A percentile compares a stretch with the other conserved stretches of the same genome.
Evolutionary conservation across 257 asterid genomes (phyloP).

Genomic region (Parsonsia alboflavescens): DNA sequence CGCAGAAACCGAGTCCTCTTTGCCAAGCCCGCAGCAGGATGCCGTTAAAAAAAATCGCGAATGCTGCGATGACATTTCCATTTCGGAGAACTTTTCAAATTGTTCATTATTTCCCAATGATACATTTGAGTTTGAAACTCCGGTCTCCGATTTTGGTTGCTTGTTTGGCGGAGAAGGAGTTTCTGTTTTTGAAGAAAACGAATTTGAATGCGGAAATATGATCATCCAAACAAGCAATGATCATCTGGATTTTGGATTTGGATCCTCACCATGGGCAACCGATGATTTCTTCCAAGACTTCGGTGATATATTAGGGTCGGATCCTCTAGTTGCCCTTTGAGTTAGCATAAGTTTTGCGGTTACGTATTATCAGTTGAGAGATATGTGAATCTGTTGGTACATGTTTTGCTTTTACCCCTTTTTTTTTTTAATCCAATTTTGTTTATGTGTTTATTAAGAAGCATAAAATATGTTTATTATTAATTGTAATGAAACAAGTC

Average conservation of each 20-base stretch:
- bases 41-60: slow-evolving; percentile 23
- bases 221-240: not conserved
- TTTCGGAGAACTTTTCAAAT: slow-evolving; percentile 30
- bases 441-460: slow-evolving; percentile 9
- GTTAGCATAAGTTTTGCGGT: slow-evolving; percentile 2
- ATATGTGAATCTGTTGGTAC: slow-evolving; percentile 9
- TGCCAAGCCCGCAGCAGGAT: slow-evolving; percentile 21
- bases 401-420: not conserved
- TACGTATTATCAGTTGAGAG: not conserved
- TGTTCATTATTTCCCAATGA: slow-evolving; percentile 35
- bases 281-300: slow-evolving; percentile 70
- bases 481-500: slow-evolving; percentile 4
- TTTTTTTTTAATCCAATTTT: slow-evolving; percentile 17
- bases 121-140: slow-evolving; percentile 43
- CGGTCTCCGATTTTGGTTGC: slow-evolving; percentile 33
- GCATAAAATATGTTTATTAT: not conserved
- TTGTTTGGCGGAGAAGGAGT: slow-evolving; percentile 45
- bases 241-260: slow-evolving; percentile 43
- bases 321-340: slow-evolving; percentile 59
- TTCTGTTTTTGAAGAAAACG: slow-evolving; percentile 33
- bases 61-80: slow-evolving; percentile 6
- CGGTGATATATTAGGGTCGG: slow-evolving; percentile 90
- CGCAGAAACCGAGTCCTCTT: slow-evolving; percentile 38
- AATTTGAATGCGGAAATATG: slow-evolving; percentile 19
- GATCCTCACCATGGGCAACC: slow-evolving; percentile 21